phyloP scores from a whole-genome alignment of 805 yeast species.

The Pichia nanzhaoensis region DNA sequence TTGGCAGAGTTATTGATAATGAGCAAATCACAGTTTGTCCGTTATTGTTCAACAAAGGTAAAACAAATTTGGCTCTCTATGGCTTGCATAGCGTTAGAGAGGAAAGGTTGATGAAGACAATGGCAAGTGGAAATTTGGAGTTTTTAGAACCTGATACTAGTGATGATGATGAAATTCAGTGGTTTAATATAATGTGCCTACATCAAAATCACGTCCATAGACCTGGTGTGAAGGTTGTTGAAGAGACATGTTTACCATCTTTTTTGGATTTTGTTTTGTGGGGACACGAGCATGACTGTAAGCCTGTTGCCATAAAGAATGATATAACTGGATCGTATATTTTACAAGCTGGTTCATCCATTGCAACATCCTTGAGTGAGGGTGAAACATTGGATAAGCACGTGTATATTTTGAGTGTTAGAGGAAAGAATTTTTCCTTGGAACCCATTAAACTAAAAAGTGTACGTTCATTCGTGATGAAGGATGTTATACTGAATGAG shows the following conservation, averaged over 20 bases:
- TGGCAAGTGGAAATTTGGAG: slow-evolving; percentile 71
- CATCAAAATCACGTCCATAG: slow-evolving; percentile 90
- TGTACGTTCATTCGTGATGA: slow-evolving; percentile 77
- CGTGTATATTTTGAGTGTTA: slow-evolving; percentile 63
- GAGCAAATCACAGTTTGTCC: slow-evolving; percentile 74
- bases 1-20: slow-evolving; percentile 72
- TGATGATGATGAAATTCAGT: slow-evolving; percentile 44
- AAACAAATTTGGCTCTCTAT: slow-evolving; percentile 74
- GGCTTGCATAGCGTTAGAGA: slow-evolving; percentile 88
- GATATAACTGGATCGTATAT: slow-evolving; percentile 63
- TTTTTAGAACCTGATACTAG: slow-evolving; percentile 58
- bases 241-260: slow-evolving; percentile 75
- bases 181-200: slow-evolving; percentile 81
- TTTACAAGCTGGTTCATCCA: slow-evolving; percentile 88
- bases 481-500: slow-evolving; percentile 49
- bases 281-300: slow-evolving; percentile 98
- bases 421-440: slow-evolving; percentile 47
- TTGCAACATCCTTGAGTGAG: slow-evolving; percentile 83
- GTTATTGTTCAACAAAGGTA: slow-evolving; percentile 73
- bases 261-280: slow-evolving; percentile 81
- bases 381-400: slow-evolving; percentile 75
- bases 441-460: slow-evolving; percentile 61
- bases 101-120: slow-evolving; percentile 76
- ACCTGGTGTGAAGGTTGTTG: slow-evolving; percentile 73
- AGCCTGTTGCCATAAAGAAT: slow-evolving; percentile 59